phyloP scores from a whole-genome alignment of 176 grass and related monocot genomes.

The Melocanna baccifera region DNA sequence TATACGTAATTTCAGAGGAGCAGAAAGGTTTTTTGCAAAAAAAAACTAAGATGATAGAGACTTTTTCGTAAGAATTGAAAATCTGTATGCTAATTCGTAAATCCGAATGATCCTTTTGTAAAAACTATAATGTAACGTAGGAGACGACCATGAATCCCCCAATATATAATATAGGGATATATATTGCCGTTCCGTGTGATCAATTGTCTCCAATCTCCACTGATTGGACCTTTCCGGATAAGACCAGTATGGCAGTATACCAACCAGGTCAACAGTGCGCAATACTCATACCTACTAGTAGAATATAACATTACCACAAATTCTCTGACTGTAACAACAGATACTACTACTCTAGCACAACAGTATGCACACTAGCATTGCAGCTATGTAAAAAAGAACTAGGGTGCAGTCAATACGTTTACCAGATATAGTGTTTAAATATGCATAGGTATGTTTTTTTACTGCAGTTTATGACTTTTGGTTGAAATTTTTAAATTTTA shows the following conservation, averaged over 20 bases:
- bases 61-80: too few relatives aligned
- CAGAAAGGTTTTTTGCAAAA: too few relatives aligned
- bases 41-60: too few relatives aligned
- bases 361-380: background rate
- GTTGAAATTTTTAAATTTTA: too few relatives aligned
- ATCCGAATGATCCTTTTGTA: too few relatives aligned
- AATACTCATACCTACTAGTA: background rate
- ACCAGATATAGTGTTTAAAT: background rate
- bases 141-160: too few relatives aligned
- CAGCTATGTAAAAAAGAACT: background rate
- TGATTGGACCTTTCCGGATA: conserved; percentile 1
- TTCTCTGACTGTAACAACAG: background rate
- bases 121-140: too few relatives aligned
- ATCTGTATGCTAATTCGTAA: too few relatives aligned
- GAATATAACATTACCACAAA: background rate
- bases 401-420: background rate
- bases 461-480: too few relatives aligned
- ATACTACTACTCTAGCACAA: background rate
- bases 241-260: background rate
- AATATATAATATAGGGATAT: too few relatives aligned
- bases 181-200: background rate
- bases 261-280: conserved; percentile 1
- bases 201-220: background rate
- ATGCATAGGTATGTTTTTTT: too few relatives aligned
- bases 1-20: too few relatives aligned